Conservation (phyloP, 768 basidiomycete species). For the Mycena sanguinolenta region DNA sequence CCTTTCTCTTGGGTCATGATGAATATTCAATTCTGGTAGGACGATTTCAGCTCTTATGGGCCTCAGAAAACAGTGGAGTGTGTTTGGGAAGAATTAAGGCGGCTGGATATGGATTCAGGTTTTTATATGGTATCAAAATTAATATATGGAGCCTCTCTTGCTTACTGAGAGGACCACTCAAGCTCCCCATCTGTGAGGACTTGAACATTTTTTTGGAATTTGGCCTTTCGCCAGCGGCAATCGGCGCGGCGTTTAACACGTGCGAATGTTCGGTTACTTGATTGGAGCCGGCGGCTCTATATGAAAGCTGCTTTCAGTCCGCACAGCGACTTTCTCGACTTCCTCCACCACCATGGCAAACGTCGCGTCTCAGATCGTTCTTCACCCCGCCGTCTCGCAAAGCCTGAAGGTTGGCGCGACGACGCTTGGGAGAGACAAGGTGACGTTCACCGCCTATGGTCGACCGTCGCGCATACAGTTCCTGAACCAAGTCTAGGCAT, state of each 20-base stretch:
- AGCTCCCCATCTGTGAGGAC: too few species aligned
- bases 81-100: conserved; percentile 57
- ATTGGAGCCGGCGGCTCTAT: not conserved
- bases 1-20: conserved; percentile 15
- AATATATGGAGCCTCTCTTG: too few species aligned
- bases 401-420: conserved; percentile 83
- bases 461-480: conserved; percentile 5
- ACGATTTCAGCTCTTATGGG: conserved; percentile 80
- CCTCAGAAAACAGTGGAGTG: conserved; percentile 73
- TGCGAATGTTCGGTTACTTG: not conserved
- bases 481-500: conserved; percentile 64
- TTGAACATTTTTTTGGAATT: too few species aligned
- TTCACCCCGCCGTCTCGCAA: conserved; percentile 87
- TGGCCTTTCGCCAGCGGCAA: too few species aligned
- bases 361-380: conserved; percentile 80
- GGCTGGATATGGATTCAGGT: too few species aligned
- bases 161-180: too few species aligned
- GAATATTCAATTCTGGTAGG: conserved; percentile 53
- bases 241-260: too few species aligned
- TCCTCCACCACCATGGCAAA: conserved; percentile 54
- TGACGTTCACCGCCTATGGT: conserved; percentile 49
- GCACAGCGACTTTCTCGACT: not conserved
- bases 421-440: conserved; percentile 94
- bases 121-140: too few species aligned
- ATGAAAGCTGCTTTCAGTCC: not conserved